These are phyloP conservation scores for Quercus alba DNA, from an alignment of 306 rosid genomes.

Conservation along the genomic window DNA sequence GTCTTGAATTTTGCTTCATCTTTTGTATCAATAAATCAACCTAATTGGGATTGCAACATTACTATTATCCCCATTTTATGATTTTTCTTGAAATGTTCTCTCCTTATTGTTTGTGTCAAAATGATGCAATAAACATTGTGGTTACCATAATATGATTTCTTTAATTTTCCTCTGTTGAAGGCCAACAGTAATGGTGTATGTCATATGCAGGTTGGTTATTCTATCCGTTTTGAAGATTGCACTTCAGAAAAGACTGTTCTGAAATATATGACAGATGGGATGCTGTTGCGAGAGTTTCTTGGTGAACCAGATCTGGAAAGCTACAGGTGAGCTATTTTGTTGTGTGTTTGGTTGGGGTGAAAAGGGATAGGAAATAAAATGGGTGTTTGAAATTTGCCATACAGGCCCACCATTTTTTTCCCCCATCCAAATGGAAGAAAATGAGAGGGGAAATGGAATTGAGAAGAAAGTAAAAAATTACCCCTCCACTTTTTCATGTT, in stretches of 20 bases:
- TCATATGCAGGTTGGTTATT: conserved; percentile 82
- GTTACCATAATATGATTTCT: not conserved
- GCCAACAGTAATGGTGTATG: not conserved
- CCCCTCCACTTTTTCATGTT: too few species aligned
- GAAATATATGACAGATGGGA: conserved; percentile 98
- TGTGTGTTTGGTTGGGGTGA: not conserved
- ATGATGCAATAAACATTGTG: not conserved
- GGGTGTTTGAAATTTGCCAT: too few species aligned
- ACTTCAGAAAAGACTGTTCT: conserved; percentile 92
- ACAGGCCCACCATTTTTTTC: too few species aligned
- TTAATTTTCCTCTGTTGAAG: not conserved
- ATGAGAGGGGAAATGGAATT: too few species aligned
- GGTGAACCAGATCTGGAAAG: conserved; percentile 92
- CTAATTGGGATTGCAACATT: not conserved
- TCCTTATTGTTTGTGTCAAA: not conserved
- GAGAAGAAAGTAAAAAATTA: too few species aligned
- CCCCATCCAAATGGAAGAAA: too few species aligned
- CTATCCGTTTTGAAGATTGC: conserved; percentile 97
- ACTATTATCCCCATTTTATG: not conserved
- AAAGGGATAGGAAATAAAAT: too few species aligned
- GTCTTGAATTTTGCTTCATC: not conserved
- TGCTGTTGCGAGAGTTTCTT: conserved; percentile 91
- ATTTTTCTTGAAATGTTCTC: not conserved
- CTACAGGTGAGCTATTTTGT: conserved; percentile 64
- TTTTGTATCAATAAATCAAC: not conserved